Evolutionary conservation across 1,284 basidiomycete species (phyloP).

Genomic region (Cryptococcus depauperatus): DNA sequence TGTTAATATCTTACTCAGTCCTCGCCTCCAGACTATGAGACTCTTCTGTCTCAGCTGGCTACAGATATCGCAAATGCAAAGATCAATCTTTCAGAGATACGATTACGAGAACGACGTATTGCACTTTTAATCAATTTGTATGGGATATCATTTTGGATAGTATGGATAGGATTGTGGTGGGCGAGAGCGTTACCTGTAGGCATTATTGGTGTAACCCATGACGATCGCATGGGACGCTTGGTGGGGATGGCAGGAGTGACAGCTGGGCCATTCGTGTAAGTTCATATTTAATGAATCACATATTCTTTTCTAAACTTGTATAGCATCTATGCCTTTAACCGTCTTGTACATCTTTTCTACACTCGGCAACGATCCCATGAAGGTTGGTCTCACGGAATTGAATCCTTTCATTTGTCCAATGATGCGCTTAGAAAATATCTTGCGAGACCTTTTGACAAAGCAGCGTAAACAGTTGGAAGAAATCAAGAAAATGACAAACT

Average conservation of each 20-base stretch:
- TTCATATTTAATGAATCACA: not conserved
- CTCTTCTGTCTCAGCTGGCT: slow-evolving; percentile 47
- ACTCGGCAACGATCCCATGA: slow-evolving; percentile 72
- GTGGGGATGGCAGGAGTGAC: slow-evolving; percentile 53
- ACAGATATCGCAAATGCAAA: slow-evolving; percentile 52
- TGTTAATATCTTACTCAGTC: slow-evolving; percentile 18
- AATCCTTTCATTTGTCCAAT: not conserved
- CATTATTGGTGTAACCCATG: slow-evolving; percentile 29
- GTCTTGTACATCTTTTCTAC: slow-evolving; percentile 82
- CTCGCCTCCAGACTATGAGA: slow-evolving; percentile 49
- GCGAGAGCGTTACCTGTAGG: slow-evolving; percentile 53
- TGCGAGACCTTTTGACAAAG: slow-evolving; percentile 65
- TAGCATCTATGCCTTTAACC: slow-evolving; percentile 73
- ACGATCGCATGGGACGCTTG: slow-evolving; percentile 48
- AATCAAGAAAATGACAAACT: slow-evolving; percentile 95
- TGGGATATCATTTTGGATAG: slow-evolving; percentile 67
- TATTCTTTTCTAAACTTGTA: not conserved
- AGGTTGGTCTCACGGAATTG: slow-evolving; percentile 52
- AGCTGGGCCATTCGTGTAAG: slow-evolving; percentile 71
- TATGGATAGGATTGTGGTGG: slow-evolving; percentile 79
- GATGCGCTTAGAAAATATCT: slow-evolving; percentile 59
- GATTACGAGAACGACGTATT: slow-evolving; percentile 72
- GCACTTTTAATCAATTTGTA: slow-evolving; percentile 75
- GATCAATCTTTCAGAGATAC: slow-evolving; percentile 74
- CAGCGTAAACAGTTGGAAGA: slow-evolving; percentile 86